Base-by-base conservation (phyloP, 2,329 filamentous ascomycete species). In the Cladophialophora immunda region DNA sequence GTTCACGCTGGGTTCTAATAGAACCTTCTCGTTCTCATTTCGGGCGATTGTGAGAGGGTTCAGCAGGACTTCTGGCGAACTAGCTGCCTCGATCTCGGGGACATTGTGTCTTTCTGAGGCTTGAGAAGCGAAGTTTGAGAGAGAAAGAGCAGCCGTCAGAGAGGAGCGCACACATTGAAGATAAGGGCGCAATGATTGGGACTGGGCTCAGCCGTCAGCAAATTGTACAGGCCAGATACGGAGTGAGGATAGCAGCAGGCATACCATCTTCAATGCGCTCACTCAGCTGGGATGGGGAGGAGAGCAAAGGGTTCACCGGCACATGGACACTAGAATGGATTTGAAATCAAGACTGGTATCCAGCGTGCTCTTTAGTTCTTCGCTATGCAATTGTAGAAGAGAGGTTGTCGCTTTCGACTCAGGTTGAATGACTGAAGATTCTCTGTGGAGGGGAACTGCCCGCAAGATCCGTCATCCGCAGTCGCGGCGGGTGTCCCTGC, bases 121-220 rank as follows among this genome's bases (percentile, higher is more conserved):
- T 82, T 99, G 95, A 58, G 94, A 98, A 70, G 95, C 94, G 81
- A 99, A 99, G 86, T 99, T 96, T 80, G 93, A 94, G 67, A 97
- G 87, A 66, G 93, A 94, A 73, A 99, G 90, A 72, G 95, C 94
- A 71, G 94, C 93, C 47, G 94, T 98, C 77, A 99, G 87, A 76
- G 92, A 97, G 78, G 92, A 94, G 76, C 95, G 92, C 76, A 98
- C 95, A 81, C 92, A 96, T 85, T 97, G 93, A 74, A 97, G 91
- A 83, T 98, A 97, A 65, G 94, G 94, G 71, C 94, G 92, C 77
- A 98, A 87, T 72, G 94, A 97, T 93, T 97, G 94, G 78, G 94
- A 97, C 95, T 89, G 75, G 47, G 61, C 9, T 32, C 56, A 45
- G 67, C 50, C 66, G 74, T 69, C 68, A 78, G 76, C 74, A 76